These are phyloP conservation scores for Allium sativum DNA, from an alignment of 106 monocot genomes.

Conservation along the genomic window DNA sequence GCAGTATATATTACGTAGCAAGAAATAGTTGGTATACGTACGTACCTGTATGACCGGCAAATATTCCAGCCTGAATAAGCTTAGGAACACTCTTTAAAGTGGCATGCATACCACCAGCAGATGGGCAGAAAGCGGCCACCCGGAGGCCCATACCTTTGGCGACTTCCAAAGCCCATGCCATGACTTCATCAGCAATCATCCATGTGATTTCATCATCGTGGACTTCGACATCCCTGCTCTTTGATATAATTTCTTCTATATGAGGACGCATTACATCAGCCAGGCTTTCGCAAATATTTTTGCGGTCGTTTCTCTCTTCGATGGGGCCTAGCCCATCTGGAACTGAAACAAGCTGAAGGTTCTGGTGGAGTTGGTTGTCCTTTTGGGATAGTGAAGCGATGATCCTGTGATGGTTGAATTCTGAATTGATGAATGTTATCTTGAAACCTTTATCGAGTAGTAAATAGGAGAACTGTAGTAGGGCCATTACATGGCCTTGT, in stretches of 20 bases:
- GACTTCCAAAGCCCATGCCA: slow-evolving; percentile 27
- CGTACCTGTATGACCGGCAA: neutral
- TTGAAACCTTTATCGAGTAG: slow-evolving; percentile 23
- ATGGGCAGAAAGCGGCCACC: neutral
- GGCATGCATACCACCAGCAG: neutral
- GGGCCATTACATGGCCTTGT: slow-evolving; percentile 39
- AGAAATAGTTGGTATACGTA: too few relatives aligned
- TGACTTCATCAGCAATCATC: slow-evolving; percentile 25
- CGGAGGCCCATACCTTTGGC: slow-evolving; percentile 13
- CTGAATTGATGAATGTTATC: slow-evolving; percentile 39
- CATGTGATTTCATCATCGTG: slow-evolving; percentile 10
- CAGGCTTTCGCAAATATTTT: slow-evolving; percentile 4
- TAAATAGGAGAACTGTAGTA: slow-evolving; percentile 24
- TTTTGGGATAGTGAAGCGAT: neutral
- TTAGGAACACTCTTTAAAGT: slow-evolving; percentile 15
- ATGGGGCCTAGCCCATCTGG: slow-evolving; percentile 22
- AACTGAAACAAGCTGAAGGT: slow-evolving; percentile 16
- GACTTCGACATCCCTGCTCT: neutral
- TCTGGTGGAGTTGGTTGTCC: neutral
- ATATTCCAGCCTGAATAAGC: slow-evolving; percentile 21
- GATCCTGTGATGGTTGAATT: slow-evolving; percentile 24
- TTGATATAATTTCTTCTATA: slow-evolving; percentile 20
- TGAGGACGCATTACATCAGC: slow-evolving; percentile 2
- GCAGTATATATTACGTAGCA: neutral
- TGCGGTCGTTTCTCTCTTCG: slow-evolving; percentile 17